Evolutionary conservation across 257 asterid species (phyloP).

Genomic region (Solanum infundibuliforme): DNA sequence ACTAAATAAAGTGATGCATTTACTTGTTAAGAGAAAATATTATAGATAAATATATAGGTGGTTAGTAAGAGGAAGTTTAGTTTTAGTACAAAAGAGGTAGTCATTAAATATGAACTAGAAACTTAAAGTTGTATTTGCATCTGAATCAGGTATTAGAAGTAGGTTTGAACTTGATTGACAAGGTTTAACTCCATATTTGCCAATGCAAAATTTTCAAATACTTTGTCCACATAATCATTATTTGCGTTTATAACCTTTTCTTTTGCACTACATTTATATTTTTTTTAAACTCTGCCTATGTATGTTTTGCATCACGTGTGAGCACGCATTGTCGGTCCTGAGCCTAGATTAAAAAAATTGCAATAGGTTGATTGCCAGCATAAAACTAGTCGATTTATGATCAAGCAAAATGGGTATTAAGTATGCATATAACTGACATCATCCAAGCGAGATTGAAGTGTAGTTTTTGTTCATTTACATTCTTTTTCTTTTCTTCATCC

Average conservation of each 20-base stretch:
- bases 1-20: background rate
- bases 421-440: background rate
- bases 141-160: background rate
- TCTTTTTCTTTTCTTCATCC: background rate
- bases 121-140: background rate
- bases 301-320: background rate
- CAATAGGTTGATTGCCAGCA: background rate
- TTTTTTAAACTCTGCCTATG: background rate
- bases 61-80: background rate
- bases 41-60: background rate
- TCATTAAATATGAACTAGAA: background rate
- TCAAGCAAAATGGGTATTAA: background rate
- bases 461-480: background rate
- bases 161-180: background rate
- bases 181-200: background rate
- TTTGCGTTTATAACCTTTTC: background rate
- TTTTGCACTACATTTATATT: background rate
- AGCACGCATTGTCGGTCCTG: background rate
- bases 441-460: background rate
- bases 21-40: background rate
- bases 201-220: background rate
- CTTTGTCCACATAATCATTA: background rate
- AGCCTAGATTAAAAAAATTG: background rate
- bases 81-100: background rate
- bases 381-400: background rate